Conservation (phyloP, 1,139 yeast genomes). For the Sugiyamaella sp. region DNA sequence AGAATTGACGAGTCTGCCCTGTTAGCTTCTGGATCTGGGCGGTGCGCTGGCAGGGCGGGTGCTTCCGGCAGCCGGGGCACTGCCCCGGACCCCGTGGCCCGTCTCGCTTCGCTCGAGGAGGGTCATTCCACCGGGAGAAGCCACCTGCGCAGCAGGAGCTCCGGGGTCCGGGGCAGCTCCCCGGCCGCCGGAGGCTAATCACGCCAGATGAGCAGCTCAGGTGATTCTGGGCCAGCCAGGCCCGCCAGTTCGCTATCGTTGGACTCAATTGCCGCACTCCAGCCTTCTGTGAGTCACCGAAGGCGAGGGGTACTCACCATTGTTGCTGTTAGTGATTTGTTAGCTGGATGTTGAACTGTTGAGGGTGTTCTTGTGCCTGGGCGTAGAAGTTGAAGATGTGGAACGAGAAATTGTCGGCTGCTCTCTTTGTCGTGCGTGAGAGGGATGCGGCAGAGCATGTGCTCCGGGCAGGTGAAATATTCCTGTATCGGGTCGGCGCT, state of each 20-base stretch:
- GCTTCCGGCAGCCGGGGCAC: conserved; percentile 1
- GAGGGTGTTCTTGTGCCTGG: no score
- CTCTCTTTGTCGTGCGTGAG: no score
- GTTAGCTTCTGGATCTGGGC: background rate
- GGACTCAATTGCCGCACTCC: no score
- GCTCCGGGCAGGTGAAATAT: no score
- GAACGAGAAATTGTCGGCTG: background rate
- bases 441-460: no score
- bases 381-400: background rate
- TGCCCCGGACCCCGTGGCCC: conserved; percentile 2
- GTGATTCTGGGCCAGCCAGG: no score
- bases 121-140: background rate
- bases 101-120: background rate
- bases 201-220: background rate
- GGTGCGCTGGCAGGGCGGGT: background rate
- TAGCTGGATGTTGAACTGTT: no score
- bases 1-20: conserved; percentile 82
- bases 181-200: background rate
- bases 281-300: no score
- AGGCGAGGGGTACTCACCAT: background rate
- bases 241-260: background rate
- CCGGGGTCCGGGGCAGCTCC: background rate
- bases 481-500: no score
- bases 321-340: background rate
- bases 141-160: background rate